Conservation (phyloP, 2,329 filamentous ascomycete species). For the Rasamsonia emersonii region DNA sequence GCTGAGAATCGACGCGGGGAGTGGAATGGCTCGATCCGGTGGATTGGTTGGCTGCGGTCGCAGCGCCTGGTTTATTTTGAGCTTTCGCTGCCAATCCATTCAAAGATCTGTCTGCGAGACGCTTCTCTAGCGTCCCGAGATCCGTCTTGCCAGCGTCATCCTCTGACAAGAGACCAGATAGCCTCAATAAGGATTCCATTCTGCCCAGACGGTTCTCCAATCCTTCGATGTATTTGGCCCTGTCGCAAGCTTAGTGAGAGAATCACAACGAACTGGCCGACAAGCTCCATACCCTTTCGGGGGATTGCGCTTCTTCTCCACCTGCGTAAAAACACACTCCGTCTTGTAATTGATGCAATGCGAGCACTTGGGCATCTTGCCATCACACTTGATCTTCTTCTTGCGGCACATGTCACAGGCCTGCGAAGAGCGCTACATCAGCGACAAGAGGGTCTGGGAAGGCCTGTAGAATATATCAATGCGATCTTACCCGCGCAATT, state of each 20-base stretch:
- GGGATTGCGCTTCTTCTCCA: conserved; percentile 96
- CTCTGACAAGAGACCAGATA: conserved; percentile 78
- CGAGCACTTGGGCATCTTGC: conserved; percentile 86
- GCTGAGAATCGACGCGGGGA: conserved; percentile 37
- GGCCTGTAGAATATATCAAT: neutral
- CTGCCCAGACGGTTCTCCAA: conserved; percentile 89
- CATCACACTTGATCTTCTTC: conserved; percentile 92
- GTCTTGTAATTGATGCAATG: conserved; percentile 98
- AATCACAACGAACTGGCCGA: conserved; percentile 11
- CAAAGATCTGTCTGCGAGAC: conserved; percentile 46
- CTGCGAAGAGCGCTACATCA: conserved; percentile 33
- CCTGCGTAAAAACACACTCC: conserved; percentile 92
- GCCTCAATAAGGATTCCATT: conserved; percentile 83
- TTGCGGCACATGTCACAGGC: conserved; percentile 96
- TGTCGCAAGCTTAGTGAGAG: conserved; percentile 25
- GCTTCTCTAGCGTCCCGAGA: conserved; percentile 77
- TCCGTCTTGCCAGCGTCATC: conserved; percentile 78
- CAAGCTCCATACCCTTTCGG: conserved; percentile 73
- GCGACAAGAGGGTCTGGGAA: conserved; percentile 3
- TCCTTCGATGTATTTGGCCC: conserved; percentile 95
- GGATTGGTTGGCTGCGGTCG: conserved; percentile 22
- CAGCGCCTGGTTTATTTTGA: conserved; percentile 19
- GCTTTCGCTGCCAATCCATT: conserved; percentile 28
- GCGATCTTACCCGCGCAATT: conserved; percentile 66
- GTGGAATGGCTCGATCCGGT: conserved; percentile 35